phyloP scores from a whole-genome alignment of 495 filamentous ascomycete species.

The Parmelia sp. region DNA sequence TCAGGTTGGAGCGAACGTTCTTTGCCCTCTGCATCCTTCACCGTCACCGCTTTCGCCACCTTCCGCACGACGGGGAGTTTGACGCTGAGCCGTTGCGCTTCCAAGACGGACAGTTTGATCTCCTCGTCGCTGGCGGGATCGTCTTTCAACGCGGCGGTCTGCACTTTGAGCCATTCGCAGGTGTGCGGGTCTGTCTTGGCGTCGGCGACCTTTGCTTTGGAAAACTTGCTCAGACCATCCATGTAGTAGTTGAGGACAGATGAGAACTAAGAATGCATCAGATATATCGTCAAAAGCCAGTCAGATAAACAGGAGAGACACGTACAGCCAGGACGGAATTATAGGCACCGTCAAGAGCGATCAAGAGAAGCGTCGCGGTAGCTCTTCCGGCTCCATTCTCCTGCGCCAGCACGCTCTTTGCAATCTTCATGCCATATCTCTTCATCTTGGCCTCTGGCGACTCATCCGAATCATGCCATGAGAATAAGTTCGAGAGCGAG shows the following conservation, averaged over 20 bases:
- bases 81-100: conserved; percentile 22
- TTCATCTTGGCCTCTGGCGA: conserved; percentile 15
- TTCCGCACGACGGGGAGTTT: conserved; percentile 18
- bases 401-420: conserved; percentile 18
- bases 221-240: conserved; percentile 29
- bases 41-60: background rate
- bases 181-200: conserved; percentile 26
- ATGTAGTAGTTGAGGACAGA: conserved; percentile 40
- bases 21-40: background rate
- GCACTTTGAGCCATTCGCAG: conserved; percentile 17
- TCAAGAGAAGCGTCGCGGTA: conserved; percentile 22
- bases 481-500: conserved; percentile 2
- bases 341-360: conserved; percentile 23
- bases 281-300: background rate
- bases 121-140: conserved; percentile 1
- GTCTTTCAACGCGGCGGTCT: conserved; percentile 8
- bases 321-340: conserved; percentile 23
- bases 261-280: conserved; percentile 34
- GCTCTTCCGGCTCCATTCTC: conserved; percentile 21
- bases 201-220: conserved; percentile 10
- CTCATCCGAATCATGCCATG: background rate
- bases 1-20: conserved; percentile 3
- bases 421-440: conserved; percentile 17
- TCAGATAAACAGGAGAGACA: background rate
- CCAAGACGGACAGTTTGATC: conserved; percentile 18